Evolutionary conservation across 768 basidiomycete genomes (phyloP).

Genomic region (Russula griseocarnosa): DNA sequence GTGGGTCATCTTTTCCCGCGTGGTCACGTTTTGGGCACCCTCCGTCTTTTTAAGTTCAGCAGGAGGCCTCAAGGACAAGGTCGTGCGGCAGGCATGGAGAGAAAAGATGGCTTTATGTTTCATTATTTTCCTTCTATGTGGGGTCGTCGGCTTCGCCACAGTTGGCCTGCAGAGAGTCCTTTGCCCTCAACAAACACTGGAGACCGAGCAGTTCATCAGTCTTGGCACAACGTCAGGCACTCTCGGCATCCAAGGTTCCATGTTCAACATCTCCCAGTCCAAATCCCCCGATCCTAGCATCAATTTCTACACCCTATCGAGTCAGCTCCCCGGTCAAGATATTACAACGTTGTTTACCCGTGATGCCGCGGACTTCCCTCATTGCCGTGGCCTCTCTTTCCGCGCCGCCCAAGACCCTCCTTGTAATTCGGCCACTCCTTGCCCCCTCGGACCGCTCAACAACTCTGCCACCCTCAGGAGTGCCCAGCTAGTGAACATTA

Average conservation of each 20-base stretch:
- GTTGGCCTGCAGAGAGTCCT: constrained; percentile 91
- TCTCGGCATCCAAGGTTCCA: constrained; percentile 69
- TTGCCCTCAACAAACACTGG: constrained; percentile 58
- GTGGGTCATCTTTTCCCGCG: constrained; percentile 78
- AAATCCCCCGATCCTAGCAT: constrained; percentile 42
- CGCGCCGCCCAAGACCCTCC: constrained; percentile 70
- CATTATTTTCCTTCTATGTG: constrained; percentile 76
- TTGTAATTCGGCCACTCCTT: constrained; percentile 57
- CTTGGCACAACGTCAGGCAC: constrained; percentile 58
- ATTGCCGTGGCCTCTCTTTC: constrained; percentile 60
- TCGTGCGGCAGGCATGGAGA: constrained; percentile 87
- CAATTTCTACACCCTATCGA: constrained; percentile 55
- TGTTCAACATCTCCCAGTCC: constrained; percentile 68
- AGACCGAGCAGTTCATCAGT: constrained; percentile 43
- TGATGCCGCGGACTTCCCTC: constrained; percentile 55
- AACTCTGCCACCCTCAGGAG: constrained; percentile 50
- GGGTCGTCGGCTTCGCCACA: constrained; percentile 81
- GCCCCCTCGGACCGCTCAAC: constrained; percentile 63
- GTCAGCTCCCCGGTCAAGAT: constrained; percentile 71
- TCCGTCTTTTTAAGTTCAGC: constrained; percentile 64
- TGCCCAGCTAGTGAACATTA: constrained; percentile 65
- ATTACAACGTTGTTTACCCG: constrained; percentile 85
- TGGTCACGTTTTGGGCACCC: constrained; percentile 91
- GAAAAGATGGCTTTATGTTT: constrained; percentile 95
- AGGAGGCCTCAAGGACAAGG: constrained; percentile 77